A percentile compares a stretch with the other conserved stretches of the same genome.
Conservation (phyloP, 441 rosid genomes). For the Eruca vesicaria region DNA sequence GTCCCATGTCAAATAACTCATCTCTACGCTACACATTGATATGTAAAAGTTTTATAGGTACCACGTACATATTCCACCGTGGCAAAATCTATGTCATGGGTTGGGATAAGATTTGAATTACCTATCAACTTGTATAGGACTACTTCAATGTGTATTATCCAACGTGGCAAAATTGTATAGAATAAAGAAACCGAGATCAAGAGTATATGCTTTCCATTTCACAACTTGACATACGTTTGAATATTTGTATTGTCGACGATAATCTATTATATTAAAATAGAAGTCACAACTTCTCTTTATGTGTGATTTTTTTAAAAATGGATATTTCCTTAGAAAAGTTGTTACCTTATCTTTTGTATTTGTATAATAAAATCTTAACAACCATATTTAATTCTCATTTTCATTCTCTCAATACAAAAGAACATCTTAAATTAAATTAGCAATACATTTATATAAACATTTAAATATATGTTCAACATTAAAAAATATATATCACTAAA, state of each 20-base stretch:
- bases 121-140: constrained; percentile 26
- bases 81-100: constrained; percentile 8
- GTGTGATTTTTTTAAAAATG: too few relatives aligned
- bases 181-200: not conserved
- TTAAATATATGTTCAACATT: too few relatives aligned
- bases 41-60: not conserved
- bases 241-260: not conserved
- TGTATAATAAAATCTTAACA: too few relatives aligned
- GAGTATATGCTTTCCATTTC: constrained; percentile 25
- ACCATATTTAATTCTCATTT: too few relatives aligned
- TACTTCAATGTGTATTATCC: constrained; percentile 6
- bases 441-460: too few relatives aligned
- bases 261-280: too few relatives aligned
- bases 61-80: constrained; percentile 13
- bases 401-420: too few relatives aligned
- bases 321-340: too few relatives aligned
- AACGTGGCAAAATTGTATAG: not conserved
- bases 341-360: too few relatives aligned
- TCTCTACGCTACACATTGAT: constrained; percentile 15
- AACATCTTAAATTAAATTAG: too few relatives aligned
- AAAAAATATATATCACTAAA: too few relatives aligned
- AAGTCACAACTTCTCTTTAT: too few relatives aligned
- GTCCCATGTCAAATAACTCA: constrained; percentile 18
- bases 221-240: constrained; percentile 20
- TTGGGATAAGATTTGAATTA: constrained; percentile 15